Base-by-base conservation (phyloP, 2,329 filamentous ascomycete genomes). In the Taxawa tesnikishii region DNA sequence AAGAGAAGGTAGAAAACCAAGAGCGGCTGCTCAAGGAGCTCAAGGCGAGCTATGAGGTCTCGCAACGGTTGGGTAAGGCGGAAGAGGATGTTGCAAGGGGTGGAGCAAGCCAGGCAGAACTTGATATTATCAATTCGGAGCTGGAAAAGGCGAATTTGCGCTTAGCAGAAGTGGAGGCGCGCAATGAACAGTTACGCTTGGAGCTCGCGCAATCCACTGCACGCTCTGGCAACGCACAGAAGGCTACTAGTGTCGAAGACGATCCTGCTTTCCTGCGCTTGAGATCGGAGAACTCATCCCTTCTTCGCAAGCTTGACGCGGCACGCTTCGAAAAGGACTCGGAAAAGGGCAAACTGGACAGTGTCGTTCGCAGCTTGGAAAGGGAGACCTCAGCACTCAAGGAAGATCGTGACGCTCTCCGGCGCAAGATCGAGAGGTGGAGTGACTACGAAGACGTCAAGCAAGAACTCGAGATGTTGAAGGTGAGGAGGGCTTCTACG, bases 41-140 rank as follows among this genome's bases (percentile, higher is more conserved):
- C 51, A 96, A 94, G 59, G 90, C 90, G 15, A 94, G 78, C 60
- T 94, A 94, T 51, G 90, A 98, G 57, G 90, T 98, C 33, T 90
- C 83, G 28, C 87, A 96, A 54, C 73, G 90, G 31, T 65, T 98
- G 31, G 87, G 79, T 31, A 79, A 77, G 43, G 74, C 75, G 10
- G 71, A 73, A 32, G 61, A 61, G 7, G 59, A 58, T n/a, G 41
- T 50, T 12, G 65, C 65, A 16, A 67, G 70, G 15, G 73, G 69
- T 18, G 73, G 78, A 36, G 81, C 90, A 31, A 81, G 82, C 4
- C 83, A 75, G 46, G 90, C 88, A 9, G 90, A 98, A 57, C 68
- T 98, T 38, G 90, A 96, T 45, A 88, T 98, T 64, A 79, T 94
- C 35, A 79, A 81, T 49, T 81, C 85, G 0, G 90, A 98, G 47